Evolutionary conservation across 306 rosid species (phyloP).

Genomic region (Potentilla sterilis): DNA sequence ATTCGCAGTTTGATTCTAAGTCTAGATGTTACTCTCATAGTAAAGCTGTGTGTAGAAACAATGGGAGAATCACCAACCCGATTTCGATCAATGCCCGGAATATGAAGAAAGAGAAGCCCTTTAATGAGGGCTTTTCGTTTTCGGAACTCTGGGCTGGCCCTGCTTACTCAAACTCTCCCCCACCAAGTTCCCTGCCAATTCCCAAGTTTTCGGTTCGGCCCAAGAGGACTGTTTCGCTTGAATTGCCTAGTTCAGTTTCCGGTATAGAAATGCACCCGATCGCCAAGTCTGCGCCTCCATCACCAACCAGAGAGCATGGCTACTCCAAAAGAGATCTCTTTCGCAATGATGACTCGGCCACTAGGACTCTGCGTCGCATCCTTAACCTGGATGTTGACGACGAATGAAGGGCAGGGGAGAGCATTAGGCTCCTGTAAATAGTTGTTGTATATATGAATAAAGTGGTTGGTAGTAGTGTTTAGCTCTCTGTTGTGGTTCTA

Average conservation of each 20-base stretch:
- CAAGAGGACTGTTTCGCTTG: slow-evolving; percentile 66
- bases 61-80: slow-evolving; percentile 42
- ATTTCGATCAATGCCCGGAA: slow-evolving; percentile 45
- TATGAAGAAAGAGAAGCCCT: slow-evolving; percentile 28
- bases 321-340: slow-evolving; percentile 40
- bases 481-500: slow-evolving; percentile 34
- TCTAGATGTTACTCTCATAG: slow-evolving; percentile 22
- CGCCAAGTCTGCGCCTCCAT: slow-evolving; percentile 68
- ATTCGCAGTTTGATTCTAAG: background rate
- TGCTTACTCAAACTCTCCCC: slow-evolving; percentile 89
- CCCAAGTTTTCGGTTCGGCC: slow-evolving; percentile 70
- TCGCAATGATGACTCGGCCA: slow-evolving; percentile 54
- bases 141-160: slow-evolving; percentile 98
- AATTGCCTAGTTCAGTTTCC: slow-evolving; percentile 47
- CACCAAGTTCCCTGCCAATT: slow-evolving; percentile 87
- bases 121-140: slow-evolving; percentile 40
- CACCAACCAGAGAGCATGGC: slow-evolving; percentile 45
- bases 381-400: slow-evolving; percentile 60
- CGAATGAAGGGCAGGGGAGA: slow-evolving; percentile 36
- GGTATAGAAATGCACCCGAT: slow-evolving; percentile 38
- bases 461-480: slow-evolving; percentile 31
- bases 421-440: slow-evolving; percentile 49
- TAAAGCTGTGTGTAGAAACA: slow-evolving; percentile 17
- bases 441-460: slow-evolving; percentile 49
- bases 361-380: slow-evolving; percentile 63